Evolutionary conservation across 2,329 filamentous ascomycete species (phyloP).

Genomic region (Botrytis tulipae): DNA sequence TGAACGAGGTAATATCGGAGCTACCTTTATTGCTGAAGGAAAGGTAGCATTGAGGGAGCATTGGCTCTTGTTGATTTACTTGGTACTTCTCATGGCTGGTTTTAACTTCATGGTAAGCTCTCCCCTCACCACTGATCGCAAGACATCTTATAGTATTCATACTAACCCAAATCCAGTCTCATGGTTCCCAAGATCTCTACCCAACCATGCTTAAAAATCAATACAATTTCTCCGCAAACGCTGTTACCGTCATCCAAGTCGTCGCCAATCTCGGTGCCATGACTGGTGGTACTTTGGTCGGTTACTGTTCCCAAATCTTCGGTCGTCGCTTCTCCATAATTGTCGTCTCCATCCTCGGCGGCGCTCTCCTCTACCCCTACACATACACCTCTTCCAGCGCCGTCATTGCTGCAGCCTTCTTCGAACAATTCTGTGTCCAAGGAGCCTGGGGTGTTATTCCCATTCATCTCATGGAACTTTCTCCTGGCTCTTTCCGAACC

Average conservation of each 20-base stretch:
- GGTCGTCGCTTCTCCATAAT: conserved; percentile 70
- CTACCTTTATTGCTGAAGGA: conserved; percentile 72
- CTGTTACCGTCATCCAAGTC: conserved; percentile 67
- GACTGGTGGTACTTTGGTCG: conserved; percentile 63
- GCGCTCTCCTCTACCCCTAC: conserved; percentile 80
- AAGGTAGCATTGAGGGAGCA: conserved; percentile 75
- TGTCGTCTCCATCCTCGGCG: conserved; percentile 61
- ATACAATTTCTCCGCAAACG: conserved; percentile 43
- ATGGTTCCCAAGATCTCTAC: conserved; percentile 51
- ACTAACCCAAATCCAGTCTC: conserved; percentile 34
- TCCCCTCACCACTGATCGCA: conserved; percentile 41
- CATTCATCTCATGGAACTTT: conserved; percentile 72
- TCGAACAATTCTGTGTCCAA: conserved; percentile 77
- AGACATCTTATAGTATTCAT: not conserved
- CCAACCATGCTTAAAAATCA: conserved; percentile 59
- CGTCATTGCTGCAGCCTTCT: conserved; percentile 79
- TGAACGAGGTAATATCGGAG: conserved; percentile 57
- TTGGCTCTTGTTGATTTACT: conserved; percentile 76
- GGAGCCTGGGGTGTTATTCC: conserved; percentile 74
- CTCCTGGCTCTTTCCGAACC: conserved; percentile 67
- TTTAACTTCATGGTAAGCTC: conserved; percentile 87
- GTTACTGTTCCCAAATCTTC: conserved; percentile 67
- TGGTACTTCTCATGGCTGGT: conserved; percentile 83
- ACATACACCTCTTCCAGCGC: conserved; percentile 61
- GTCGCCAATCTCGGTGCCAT: conserved; percentile 71